Base-by-base conservation (phyloP, 2,329 filamentous ascomycete species). In the Diplodia seriata region DNA sequence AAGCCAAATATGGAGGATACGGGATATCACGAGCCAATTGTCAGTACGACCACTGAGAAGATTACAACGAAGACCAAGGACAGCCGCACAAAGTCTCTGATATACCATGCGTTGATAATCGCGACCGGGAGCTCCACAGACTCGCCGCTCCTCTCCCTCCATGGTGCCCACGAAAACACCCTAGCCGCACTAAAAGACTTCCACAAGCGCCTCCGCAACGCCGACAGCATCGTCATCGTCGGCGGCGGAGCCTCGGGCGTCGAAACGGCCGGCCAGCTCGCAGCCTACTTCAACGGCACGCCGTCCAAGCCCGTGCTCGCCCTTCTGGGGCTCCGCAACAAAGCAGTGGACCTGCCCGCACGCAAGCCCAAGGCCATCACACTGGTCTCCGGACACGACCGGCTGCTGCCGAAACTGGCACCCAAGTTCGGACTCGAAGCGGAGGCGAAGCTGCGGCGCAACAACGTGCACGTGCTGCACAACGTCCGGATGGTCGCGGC, bases 251-350 rank as follows among this genome's bases (percentile, higher is more conserved):
- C 74, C 9, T 73, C 75, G 1, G 79, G 76, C 18, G 72, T 80
- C 56, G 78, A 81, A 70, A 74, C 73, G 14, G 78, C 79, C 1
- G 78, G 77, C 33, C 77, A 81, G 68, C 71, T 81, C 1, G 76
- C 76, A 9, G 73, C 70, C 2, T 74, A 72, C 67, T 73, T 75
- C 36, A 78, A 79, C 69, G 15, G 11, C 33, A 26, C 47, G 18
- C 31, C n/a, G 9, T 8, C 59, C n/a, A 43, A 31, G 23, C 36
- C 62, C 15, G 26, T 55, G 23, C 62, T 65, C 43, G 23, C 53
- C 20, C 59, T 47, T 1, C 59, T 63, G 9, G 20, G 38, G 29
- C 14, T 66, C 8, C 40, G 26, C 51, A 66, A 23, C 38, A 66
- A 23, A 18, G 50, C 26, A 9, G 53, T 29, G 40, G 62, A 55